Base-by-base conservation (phyloP, 1,139 yeast genomes). In the Suhomyces anneliseae region DNA sequence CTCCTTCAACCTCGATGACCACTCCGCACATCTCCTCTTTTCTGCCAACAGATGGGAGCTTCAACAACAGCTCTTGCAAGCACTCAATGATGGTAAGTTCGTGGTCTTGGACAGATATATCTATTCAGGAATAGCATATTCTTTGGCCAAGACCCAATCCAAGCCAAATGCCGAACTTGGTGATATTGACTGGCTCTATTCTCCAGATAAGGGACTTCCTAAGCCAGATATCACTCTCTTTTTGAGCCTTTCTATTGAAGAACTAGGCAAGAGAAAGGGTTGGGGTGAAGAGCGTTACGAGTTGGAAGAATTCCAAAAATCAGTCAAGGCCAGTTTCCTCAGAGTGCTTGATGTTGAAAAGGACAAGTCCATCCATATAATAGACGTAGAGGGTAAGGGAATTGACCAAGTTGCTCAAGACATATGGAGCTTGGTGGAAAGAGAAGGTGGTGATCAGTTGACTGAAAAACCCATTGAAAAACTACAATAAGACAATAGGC, bases 21-120 rank as follows among this genome's bases (percentile, higher is more conserved):
- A 90, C 64, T 75, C 96, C 0, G 85, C 90, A 9, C 99, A 95
- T 66, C 72, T 95, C 37, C 70, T 95, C 36, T 95, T 95, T 65
- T 83, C 92, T 57, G 97, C 99, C 2, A 95, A 95, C 61, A 69
- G 99, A 54, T 95, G 99, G 99, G 99, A 93, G 66, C 62, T 82
- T 33, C 78, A 76, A 6, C 65, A 72, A 1, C 63, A 66, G n/a
- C 81, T 95, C 6, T 59, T 66, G 8, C 50, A 62, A 1, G 62
- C 70, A 14, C 65, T 92, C 36, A 60, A 70, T 1, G 53, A 61
- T 0, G 97, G 97, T 0, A 61, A 64, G 7, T 74, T 76, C 44
- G 78, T 93, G 1, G 75, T 95, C 0, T 65, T 90, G 50, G 99
- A 95, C 62, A 72, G 99, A 53, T 95, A 93, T 61, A 86, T 88